Base-by-base conservation (phyloP, 441 rosid species). In the Gossypium davidsonii region DNA sequence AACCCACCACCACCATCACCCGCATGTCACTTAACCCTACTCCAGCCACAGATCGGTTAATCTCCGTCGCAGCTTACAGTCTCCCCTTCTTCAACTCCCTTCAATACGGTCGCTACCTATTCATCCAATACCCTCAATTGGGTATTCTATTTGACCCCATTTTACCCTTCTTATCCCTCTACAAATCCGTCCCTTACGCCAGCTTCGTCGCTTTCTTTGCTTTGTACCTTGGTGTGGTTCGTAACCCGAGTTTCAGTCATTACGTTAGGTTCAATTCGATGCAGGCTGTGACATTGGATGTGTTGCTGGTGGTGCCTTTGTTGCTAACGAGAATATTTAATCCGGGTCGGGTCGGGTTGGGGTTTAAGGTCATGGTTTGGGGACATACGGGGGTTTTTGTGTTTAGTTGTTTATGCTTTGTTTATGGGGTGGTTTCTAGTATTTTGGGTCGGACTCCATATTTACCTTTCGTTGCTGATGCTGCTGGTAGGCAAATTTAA, bases 241-340 rank as follows among this genome's bases (percentile, higher is more conserved):
- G 96, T 73, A 94, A 94, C 81, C 88, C 89, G 3, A 81, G 81
- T 37, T 83, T 94, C 76, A 86, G 84, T 71, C 87, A 74, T 49
- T 91, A 90, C 74, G 92, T 85, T 26, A 73, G 96, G 78, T 91
- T 90, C 81, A 93, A 93, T 71, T 80, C 98, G 2, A 91, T 93
- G 98, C 98, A 93, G 75, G 96, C 98, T 15, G 89, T 93, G 62
- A 87, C 96, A 23, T 74, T 93, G 31, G 98, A 93, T 78, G 97
- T 90, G 56, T 81, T 93, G 15, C 67, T 93, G 66, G 93, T 89
- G 51, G 82, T 93, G 63, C 96, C 97, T 15, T 58, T 87, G 72
- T 79, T 93, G 25, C 34, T 91, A 60, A 83, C 92, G 7, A 70
- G 91, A 46, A 88, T 89, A 34, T 71, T 93, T 52, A 91, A 74